Percentiles rank a stretch among this genome's conserved stretches.
These are phyloP conservation scores for Astraeus odoratus DNA, from an alignment of 768 basidiomycete genomes.

Conservation along the genomic window DNA sequence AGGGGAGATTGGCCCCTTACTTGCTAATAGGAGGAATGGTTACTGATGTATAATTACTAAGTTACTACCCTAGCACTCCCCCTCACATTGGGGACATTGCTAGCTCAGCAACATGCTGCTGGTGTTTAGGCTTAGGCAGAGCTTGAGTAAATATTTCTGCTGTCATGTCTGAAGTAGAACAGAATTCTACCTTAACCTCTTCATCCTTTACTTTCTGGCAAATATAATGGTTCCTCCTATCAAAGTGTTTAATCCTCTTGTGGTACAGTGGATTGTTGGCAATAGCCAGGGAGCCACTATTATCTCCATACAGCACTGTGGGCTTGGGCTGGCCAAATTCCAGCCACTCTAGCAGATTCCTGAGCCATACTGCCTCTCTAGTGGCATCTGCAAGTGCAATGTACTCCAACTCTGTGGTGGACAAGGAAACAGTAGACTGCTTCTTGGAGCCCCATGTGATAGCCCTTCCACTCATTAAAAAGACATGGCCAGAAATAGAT, in stretches of 20 bases:
- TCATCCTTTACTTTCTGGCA: slow-evolving; percentile 22
- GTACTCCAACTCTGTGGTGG: slow-evolving; percentile 2
- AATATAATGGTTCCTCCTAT: slow-evolving; percentile 19
- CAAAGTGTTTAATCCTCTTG: slow-evolving; percentile 19
- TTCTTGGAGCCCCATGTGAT: slow-evolving; percentile 25
- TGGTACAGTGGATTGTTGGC: slow-evolving; percentile 8
- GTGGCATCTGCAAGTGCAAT: slow-evolving; percentile 2
- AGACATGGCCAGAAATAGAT: slow-evolving; percentile 20
- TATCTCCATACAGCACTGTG: slow-evolving; percentile 13
- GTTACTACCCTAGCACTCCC: slow-evolving; percentile 17
- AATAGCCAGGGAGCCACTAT: slow-evolving; percentile 23
- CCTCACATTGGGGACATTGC: slow-evolving; percentile 7
- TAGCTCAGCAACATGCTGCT: slow-evolving; percentile 5
- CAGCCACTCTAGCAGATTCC: slow-evolving; percentile 28
- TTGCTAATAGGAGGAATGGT: too few species aligned
- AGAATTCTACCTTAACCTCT: slow-evolving; percentile 7
- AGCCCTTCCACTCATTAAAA: slow-evolving; percentile 23
- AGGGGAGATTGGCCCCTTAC: too few species aligned
- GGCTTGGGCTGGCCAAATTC: slow-evolving; percentile 14
- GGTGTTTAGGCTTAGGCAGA: slow-evolving; percentile 1
- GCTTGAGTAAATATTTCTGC: slow-evolving; percentile 16
- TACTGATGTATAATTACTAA: too few species aligned
- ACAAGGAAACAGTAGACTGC: slow-evolving; percentile 23
- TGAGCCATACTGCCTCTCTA: slow-evolving; percentile 8
- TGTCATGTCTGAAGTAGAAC: slow-evolving; percentile 16